Conservation (phyloP, 805 yeast genomes). For the Starmerella vaccinii region DNA sequence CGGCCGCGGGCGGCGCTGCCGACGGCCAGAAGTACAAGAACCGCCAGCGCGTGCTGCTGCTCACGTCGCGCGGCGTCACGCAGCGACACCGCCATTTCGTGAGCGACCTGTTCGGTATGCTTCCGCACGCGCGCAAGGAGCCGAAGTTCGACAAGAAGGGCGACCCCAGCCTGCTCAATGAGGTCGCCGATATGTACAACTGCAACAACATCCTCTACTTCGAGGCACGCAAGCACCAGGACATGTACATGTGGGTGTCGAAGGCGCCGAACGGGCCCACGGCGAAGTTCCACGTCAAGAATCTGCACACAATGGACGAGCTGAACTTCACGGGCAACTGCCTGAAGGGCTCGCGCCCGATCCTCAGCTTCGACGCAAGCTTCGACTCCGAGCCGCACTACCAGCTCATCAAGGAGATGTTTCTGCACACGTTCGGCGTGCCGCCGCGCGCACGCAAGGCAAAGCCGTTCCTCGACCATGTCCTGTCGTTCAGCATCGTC, state of each 20-base stretch:
- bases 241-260: constrained; percentile 85
- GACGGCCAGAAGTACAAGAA: constrained; percentile 42
- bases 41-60: constrained; percentile 77
- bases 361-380: constrained; percentile 73
- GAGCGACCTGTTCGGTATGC: constrained; percentile 59
- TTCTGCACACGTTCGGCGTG: constrained; percentile 79
- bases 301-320: constrained; percentile 92
- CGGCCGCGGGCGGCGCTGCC: neutral
- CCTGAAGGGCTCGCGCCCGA: constrained; percentile 87
- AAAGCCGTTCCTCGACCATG: constrained; percentile 93
- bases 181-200: constrained; percentile 92
- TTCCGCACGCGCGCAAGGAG: constrained; percentile 94
- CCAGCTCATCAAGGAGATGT: constrained; percentile 70
- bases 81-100: constrained; percentile 90
- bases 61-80: constrained; percentile 91
- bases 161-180: constrained; percentile 77
- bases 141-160: constrained; percentile 92
- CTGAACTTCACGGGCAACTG: constrained; percentile 94
- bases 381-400: constrained; percentile 64
- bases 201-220: constrained; percentile 91
- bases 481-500: constrained; percentile 81
- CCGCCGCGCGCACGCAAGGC: constrained; percentile 88
- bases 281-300: constrained; percentile 83
- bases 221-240: constrained; percentile 93
- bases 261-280: constrained; percentile 99